A percentile compares a stretch with the other conserved stretches of the same genome.
Evolutionary conservation across 192 early-diverging fungal genomes (phyloP).

Genomic region (Coemansia sp.): DNA sequence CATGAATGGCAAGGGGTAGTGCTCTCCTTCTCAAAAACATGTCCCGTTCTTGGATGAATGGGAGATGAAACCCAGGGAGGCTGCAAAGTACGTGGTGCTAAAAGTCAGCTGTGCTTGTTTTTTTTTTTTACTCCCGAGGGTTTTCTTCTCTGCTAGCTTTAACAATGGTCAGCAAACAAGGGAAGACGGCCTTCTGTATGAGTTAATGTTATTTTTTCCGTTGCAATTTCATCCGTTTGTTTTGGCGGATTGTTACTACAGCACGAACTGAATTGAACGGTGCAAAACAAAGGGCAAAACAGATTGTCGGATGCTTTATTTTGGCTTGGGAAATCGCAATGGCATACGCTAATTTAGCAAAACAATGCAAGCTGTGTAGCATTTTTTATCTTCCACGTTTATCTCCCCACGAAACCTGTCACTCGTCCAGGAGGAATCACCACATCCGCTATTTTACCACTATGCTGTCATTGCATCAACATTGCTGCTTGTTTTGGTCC

Average conservation of each 20-base stretch:
- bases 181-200: not conserved
- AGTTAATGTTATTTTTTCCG: not conserved
- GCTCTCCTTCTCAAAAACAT: not conserved
- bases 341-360: not conserved
- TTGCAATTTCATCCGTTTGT: not conserved
- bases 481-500: not conserved
- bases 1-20: not conserved
- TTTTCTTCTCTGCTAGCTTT: not conserved
- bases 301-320: not conserved
- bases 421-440: slow-evolving; percentile 6
- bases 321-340: not conserved
- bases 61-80: not conserved
- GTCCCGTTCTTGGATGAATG: not conserved
- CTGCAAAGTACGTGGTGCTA: not conserved
- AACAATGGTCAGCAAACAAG: not conserved
- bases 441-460: slow-evolving; percentile 6
- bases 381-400: not conserved
- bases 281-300: not conserved
- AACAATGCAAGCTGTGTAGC: not conserved
- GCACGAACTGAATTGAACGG: not conserved
- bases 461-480: not conserved
- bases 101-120: slow-evolving; percentile 2
- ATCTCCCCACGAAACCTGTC: not conserved
- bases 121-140: not conserved
- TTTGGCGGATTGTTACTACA: not conserved